Evolutionary conservation across 495 filamentous ascomycete species (phyloP), one percentile per base, ranked within the genome.

Genomic region (Penicillium angulare): DNA sequence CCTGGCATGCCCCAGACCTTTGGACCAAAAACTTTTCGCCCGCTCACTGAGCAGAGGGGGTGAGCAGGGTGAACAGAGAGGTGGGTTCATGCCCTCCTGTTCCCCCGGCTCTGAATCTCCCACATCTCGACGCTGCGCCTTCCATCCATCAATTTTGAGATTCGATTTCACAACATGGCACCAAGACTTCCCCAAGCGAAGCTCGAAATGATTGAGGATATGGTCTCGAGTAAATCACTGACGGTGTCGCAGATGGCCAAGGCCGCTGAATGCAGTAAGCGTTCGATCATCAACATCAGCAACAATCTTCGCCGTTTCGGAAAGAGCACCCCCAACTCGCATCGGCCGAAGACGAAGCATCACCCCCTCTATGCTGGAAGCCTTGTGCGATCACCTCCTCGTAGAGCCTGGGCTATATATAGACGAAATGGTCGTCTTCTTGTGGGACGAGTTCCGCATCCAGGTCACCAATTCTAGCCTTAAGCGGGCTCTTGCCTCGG

Each of bases 231-330:
- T n/a, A n/a, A n/a, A n/a, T n/a, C n/a, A n/a, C n/a, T n/a, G n/a
- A n/a, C n/a, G n/a, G n/a, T n/a, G 20, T 47, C 35, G 24, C 39
- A 65, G 34, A 65, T 63, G 21, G 59, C 56, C 31, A 38, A 56
- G 38, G 52, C 38, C 42, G 56, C 49, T 33, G 39, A 45, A 35
- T 67, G 56, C 35, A 64, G 50, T 35, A 23, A 51, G 20, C 56
- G 56, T 29, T 56, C 52, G 10, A 49, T 69, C 39, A 53, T 35
- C 50, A 36, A 42, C 29, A 64, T 64, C 44, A 41, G 51, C 36
- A 59, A 48, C 8, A 64, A 63, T 39, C 42, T 66, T 43, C 56
- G 48, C n/a, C 42, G 33, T 18, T 66, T 61, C 51, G 52, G 60
- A 31, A 59, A 26, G 50, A 49, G 50, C 63, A 20, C 57, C 55